A percentile compares a stretch with the other conserved stretches of the same genome.
phyloP scores from a whole-genome alignment of 73 alveolate genomes.

The Stentor coeruleus region DNA sequence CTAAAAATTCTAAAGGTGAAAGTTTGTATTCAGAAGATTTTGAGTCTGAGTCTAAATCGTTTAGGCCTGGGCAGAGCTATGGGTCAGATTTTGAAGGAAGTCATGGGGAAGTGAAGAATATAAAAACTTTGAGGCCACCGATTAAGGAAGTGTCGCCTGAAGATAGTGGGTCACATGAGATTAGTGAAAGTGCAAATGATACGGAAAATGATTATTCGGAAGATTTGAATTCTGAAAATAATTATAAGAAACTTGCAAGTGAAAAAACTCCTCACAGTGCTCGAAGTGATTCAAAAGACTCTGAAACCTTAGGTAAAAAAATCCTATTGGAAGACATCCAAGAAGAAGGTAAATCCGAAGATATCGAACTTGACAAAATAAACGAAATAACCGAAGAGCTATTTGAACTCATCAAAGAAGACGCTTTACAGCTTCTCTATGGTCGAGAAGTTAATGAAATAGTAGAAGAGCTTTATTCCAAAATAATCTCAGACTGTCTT shows the following conservation, averaged over 20 bases:
- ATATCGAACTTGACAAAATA: neutral
- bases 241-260: too few species aligned
- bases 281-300: too few species aligned
- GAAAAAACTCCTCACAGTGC: too few species aligned
- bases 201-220: too few species aligned
- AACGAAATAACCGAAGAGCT: neutral
- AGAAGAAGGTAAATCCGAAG: neutral
- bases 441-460: neutral
- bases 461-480: neutral
- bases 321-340: too few species aligned
- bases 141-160: slow-evolving; percentile 3
- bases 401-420: neutral
- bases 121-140: neutral
- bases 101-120: neutral
- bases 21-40: slow-evolving; percentile 17
- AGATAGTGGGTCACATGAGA: neutral
- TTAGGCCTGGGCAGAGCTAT: neutral
- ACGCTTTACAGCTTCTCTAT: neutral
- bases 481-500: neutral
- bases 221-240: too few species aligned
- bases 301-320: too few species aligned
- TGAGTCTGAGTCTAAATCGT: neutral
- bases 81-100: slow-evolving; percentile 20
- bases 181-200: neutral
- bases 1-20: neutral